Conservation (phyloP, 1,284 basidiomycete genomes). For the Melampsora americana region DNA sequence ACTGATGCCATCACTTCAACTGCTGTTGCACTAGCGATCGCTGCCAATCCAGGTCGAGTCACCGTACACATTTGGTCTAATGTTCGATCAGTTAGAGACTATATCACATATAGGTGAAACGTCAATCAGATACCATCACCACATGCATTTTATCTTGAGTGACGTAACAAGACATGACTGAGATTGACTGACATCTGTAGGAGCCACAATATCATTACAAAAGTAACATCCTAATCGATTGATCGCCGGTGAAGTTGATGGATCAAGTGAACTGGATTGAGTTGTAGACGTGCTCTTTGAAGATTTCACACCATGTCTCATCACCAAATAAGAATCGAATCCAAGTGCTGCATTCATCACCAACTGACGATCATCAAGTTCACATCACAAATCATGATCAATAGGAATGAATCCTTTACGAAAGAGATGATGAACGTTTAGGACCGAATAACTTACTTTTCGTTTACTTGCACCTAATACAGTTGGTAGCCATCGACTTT, state of each 20-base stretch:
- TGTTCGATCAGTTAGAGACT: conserved; percentile 90
- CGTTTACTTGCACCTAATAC: conserved; percentile 75
- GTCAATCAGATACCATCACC: conserved; percentile 13
- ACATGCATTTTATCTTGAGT: no score
- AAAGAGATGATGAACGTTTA: neutral
- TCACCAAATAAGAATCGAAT: conserved; percentile 93
- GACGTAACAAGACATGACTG: no score
- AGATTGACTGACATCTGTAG: conserved; percentile 71
- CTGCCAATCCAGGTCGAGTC: conserved; percentile 88
- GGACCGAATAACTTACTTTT: conserved; percentile 62
- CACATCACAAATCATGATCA: neutral
- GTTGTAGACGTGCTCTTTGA: conserved; percentile 40
- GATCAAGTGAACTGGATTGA: conserved; percentile 52
- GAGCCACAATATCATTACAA: conserved; percentile 96
- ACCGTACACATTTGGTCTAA: conserved; percentile 99
- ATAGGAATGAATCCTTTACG: conserved; percentile 8
- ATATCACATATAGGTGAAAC: no score
- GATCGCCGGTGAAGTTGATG: conserved; percentile 47
- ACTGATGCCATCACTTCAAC: conserved; percentile 88
- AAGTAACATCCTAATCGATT: conserved; percentile 82
- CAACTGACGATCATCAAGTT: conserved; percentile 59
- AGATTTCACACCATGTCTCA: conserved; percentile 80
- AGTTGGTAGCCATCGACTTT: conserved; percentile 92
- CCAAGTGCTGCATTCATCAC: conserved; percentile 93
- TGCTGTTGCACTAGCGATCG: conserved; percentile 83